Percentiles rank a stretch among this genome's conserved stretches.
Evolutionary conservation across 2,329 filamentous ascomycete species (phyloP).

Genomic region (Epichloe sylvatica): DNA sequence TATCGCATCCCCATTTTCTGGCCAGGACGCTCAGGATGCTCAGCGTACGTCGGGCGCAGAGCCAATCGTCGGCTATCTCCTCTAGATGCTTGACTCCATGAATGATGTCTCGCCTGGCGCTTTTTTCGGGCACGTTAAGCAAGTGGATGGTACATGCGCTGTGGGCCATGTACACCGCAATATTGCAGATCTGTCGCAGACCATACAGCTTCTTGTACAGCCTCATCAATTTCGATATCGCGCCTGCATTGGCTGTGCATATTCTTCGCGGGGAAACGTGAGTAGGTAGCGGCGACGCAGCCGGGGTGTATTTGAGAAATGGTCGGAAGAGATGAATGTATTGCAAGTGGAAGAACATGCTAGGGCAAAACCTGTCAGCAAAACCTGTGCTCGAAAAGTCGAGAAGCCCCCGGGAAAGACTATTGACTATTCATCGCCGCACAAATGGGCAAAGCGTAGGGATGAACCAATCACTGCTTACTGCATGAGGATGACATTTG

Average conservation of each 20-base stretch:
- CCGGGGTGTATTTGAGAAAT: conserved; percentile 78
- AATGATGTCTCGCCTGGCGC: conserved; percentile 73
- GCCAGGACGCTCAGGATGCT: conserved; percentile 73
- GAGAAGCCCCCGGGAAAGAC: not conserved
- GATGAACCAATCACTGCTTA: conserved; percentile 36
- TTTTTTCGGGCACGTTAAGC: conserved; percentile 79
- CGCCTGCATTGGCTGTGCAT: conserved; percentile 77
- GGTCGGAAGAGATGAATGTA: conserved; percentile 94
- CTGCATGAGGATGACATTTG: conserved; percentile 70
- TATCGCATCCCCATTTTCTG: conserved; percentile 75
- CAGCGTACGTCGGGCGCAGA: conserved; percentile 72
- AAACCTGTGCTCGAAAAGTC: not conserved
- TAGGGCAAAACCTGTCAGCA: conserved; percentile 24
- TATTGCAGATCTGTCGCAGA: conserved; percentile 85
- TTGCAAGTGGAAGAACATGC: conserved; percentile 94
- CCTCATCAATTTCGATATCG: conserved; percentile 86
- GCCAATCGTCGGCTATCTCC: conserved; percentile 91
- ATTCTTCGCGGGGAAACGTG: conserved; percentile 84
- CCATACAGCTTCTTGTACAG: conserved; percentile 89
- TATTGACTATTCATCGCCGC: no score
- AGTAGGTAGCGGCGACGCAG: conserved; percentile 66
- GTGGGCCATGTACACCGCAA: conserved; percentile 89
- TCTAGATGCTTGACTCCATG: conserved; percentile 86
- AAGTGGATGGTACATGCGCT: conserved; percentile 91
- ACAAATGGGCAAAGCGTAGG: no score